Percentiles rank a stretch among this genome's conserved stretches.
These are phyloP conservation scores for Suhomyces sp. DNA, from an alignment of 805 yeast species.

Conservation along the genomic window DNA sequence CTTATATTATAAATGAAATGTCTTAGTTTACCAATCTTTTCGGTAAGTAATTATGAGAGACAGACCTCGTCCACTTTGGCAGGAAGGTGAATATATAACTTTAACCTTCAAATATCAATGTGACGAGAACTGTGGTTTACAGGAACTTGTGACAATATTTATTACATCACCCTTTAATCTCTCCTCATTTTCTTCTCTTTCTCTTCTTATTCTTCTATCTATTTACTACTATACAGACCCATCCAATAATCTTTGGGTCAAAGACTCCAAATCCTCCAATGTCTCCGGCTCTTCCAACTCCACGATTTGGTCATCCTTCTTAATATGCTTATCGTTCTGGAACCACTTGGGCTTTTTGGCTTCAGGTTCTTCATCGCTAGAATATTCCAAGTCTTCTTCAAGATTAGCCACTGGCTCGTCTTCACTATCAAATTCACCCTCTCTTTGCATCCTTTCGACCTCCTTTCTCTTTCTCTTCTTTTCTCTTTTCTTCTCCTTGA, in stretches of 20 bases:
- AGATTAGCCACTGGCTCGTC: slow-evolving; percentile 38
- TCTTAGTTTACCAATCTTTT: too few species aligned
- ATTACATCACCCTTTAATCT: neutral
- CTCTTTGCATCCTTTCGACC: slow-evolving; percentile 54
- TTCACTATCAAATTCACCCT: slow-evolving; percentile 36
- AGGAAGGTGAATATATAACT: too few species aligned
- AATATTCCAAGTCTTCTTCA: slow-evolving; percentile 44
- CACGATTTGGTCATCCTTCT: slow-evolving; percentile 39
- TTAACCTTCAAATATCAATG: too few species aligned
- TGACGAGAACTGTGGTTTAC: too few species aligned
- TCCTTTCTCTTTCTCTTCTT: slow-evolving; percentile 89
- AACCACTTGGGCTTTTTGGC: slow-evolving; percentile 51
- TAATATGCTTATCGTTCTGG: slow-evolving; percentile 29
- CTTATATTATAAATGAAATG: too few species aligned
- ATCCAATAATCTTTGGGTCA: slow-evolving; percentile 53
- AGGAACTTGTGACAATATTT: too few species aligned
- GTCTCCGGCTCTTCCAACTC: slow-evolving; percentile 89
- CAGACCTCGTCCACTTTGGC: too few species aligned
- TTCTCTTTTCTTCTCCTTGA: slow-evolving; percentile 74
- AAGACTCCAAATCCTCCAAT: slow-evolving; percentile 89
- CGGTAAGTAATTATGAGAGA: too few species aligned
- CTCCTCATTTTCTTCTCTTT: neutral
- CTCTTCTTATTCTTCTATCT: neutral
- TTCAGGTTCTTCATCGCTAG: slow-evolving; percentile 31
- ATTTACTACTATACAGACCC: neutral